phyloP scores from a whole-genome alignment of 2,329 filamentous ascomycete genomes.

The Curvularia eragrostidis region DNA sequence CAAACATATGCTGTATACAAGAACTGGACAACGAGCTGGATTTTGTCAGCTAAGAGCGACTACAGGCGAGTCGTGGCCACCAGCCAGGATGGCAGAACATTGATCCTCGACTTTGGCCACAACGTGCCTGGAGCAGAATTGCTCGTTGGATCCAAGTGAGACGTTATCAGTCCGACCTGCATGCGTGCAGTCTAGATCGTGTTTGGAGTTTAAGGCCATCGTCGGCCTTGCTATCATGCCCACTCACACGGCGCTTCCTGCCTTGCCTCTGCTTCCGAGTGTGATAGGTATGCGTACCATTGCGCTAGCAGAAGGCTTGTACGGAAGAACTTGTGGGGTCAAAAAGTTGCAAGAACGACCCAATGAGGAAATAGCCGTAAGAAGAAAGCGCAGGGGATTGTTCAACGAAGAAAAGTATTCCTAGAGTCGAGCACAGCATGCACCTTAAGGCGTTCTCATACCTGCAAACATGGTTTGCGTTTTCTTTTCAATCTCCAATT shows the following conservation, averaged over 20 bases:
- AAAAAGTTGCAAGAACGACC: neutral
- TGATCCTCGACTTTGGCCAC: constrained; percentile 91
- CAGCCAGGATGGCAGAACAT: constrained; percentile 88
- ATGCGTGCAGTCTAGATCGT: neutral
- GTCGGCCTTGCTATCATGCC: neutral
- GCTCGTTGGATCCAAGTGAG: constrained; percentile 41
- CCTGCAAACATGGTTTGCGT: neutral
- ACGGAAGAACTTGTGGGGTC: neutral
- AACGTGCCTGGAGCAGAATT: constrained; percentile 61
- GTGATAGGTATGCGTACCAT: neutral
- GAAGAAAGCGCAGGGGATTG: neutral
- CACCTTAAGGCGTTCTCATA: constrained; percentile 5
- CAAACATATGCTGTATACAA: constrained; percentile 81
- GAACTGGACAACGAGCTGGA: constrained; percentile 97
- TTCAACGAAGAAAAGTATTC: neutral
- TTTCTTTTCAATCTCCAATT: neutral
- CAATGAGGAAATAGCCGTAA: neutral
- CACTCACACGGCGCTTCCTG: constrained; percentile 2
- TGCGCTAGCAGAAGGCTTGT: neutral
- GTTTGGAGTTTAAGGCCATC: constrained; percentile 1
- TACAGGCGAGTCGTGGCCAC: constrained; percentile 94
- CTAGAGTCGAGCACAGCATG: constrained; percentile 13
- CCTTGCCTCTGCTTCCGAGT: neutral
- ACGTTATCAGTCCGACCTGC: neutral
- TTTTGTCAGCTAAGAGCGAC: constrained; percentile 93